phyloP scores from a whole-genome alignment of 306 rosid genomes.

The Fragaria nilgerrensis region DNA sequence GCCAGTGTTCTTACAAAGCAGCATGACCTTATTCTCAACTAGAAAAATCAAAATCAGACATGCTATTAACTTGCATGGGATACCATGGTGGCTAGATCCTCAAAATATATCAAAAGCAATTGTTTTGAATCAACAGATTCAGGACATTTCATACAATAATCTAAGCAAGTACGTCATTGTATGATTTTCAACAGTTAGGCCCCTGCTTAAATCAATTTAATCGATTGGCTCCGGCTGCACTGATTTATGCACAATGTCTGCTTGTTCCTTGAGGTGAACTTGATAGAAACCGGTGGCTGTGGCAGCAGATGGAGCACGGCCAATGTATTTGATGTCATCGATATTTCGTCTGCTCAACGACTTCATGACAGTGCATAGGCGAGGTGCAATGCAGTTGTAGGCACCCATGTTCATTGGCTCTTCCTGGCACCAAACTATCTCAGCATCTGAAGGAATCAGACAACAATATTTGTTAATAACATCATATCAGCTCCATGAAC shows the following conservation, averaged over 20 bases:
- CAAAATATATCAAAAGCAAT: not conserved
- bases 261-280: conserved; percentile 83
- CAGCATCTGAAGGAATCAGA: conserved; percentile 66
- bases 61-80: conserved; percentile 1
- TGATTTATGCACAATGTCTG: conserved; percentile 76
- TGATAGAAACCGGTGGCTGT: conserved; percentile 82
- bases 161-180: not conserved
- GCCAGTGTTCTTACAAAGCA: not conserved
- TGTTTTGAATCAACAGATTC: not conserved
- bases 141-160: not conserved
- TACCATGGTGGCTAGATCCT: not conserved
- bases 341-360: conserved; percentile 60
- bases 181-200: conserved; percentile 15
- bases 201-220: conserved; percentile 42
- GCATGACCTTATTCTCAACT: not conserved
- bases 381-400: conserved; percentile 60
- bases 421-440: conserved; percentile 96
- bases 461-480: conserved; percentile 13
- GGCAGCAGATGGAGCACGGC: conserved; percentile 93
- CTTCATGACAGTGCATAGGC: conserved; percentile 69
- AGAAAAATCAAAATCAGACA: not conserved
- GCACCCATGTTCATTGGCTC: conserved; percentile 99
- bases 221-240: conserved; percentile 52
- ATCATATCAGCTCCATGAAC: not conserved
- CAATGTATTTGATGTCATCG: conserved; percentile 71